These are phyloP conservation scores for Gryganskiella cystojenkinii DNA, from an alignment of 192 early-diverging fungal species.

Conservation along the genomic window DNA sequence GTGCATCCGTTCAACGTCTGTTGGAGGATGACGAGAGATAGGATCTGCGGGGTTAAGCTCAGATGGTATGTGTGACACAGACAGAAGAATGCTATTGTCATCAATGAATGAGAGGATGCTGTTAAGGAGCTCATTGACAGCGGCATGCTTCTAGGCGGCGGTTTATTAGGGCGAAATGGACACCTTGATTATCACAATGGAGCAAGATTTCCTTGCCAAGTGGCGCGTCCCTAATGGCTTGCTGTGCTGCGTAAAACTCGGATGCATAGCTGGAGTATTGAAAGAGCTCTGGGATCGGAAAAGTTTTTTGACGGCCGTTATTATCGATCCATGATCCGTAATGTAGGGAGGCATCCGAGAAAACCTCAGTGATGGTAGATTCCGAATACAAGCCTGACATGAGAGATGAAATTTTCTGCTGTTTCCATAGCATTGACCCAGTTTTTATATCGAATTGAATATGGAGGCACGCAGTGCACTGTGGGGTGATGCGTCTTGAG, in stretches of 20 bases:
- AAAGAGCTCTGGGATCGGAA: background rate
- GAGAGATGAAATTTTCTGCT: too few relatives aligned
- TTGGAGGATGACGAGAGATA: conserved; percentile 1
- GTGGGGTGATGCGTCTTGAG: background rate
- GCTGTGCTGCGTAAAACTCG: conserved; percentile 7
- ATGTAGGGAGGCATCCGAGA: background rate
- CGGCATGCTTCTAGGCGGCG: background rate
- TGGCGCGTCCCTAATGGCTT: conserved; percentile 13
- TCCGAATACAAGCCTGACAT: background rate
- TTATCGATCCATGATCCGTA: conserved; percentile 1
- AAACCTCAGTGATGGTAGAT: background rate
- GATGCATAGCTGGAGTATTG: conserved; percentile 12
- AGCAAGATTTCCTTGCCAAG: conserved; percentile 1
- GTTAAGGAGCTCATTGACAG: background rate
- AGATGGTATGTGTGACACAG: conserved; percentile 7
- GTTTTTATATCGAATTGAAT: too few relatives aligned
- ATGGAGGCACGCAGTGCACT: background rate
- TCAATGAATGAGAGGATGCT: background rate
- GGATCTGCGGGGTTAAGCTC: conserved; percentile 6
- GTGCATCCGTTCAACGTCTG: background rate
- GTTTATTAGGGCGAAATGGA: background rate
- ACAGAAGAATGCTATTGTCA: conserved; percentile 4
- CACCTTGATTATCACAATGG: conserved; percentile 4
- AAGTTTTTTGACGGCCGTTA: background rate
- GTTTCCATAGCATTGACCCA: too few relatives aligned